Conservation (phyloP, 495 filamentous ascomycete genomes). For the Elasticomyces elasticus region DNA sequence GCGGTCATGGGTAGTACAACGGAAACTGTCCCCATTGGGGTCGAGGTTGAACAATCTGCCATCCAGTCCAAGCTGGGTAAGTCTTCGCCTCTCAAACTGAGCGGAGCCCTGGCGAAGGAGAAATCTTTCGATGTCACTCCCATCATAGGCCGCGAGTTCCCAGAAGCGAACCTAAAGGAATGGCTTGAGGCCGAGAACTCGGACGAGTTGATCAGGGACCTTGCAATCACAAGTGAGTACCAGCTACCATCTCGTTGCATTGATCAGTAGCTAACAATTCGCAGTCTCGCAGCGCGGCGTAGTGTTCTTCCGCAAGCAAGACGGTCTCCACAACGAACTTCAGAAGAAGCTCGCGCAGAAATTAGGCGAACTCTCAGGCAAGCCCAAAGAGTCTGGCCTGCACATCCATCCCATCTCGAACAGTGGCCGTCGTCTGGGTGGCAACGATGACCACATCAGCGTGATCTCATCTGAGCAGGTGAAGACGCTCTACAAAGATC, state of each 20-base stretch:
- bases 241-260: background rate
- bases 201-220: slow-evolving; percentile 55
- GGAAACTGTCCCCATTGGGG: no score
- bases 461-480: slow-evolving; percentile 53
- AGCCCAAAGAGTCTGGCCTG: slow-evolving; percentile 33
- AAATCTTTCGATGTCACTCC: slow-evolving; percentile 57
- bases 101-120: slow-evolving; percentile 46
- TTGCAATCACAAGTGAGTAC: slow-evolving; percentile 54
- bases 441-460: slow-evolving; percentile 61
- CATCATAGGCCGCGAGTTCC: slow-evolving; percentile 57
- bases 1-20: no score
- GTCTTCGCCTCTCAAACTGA: background rate
- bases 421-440: slow-evolving; percentile 46
- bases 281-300: slow-evolving; percentile 71
- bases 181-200: slow-evolving; percentile 52
- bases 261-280: background rate
- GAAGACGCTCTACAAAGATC: slow-evolving; percentile 36
- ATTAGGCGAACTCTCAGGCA: slow-evolving; percentile 54
- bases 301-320: slow-evolving; percentile 71
- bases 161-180: slow-evolving; percentile 48
- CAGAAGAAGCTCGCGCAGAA: slow-evolving; percentile 60
- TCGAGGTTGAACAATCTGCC: no score
- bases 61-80: background rate
- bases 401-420: slow-evolving; percentile 69
- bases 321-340: slow-evolving; percentile 51